Base-by-base conservation (phyloP, 768 basidiomycete species). In the Boletus huronensis region DNA sequence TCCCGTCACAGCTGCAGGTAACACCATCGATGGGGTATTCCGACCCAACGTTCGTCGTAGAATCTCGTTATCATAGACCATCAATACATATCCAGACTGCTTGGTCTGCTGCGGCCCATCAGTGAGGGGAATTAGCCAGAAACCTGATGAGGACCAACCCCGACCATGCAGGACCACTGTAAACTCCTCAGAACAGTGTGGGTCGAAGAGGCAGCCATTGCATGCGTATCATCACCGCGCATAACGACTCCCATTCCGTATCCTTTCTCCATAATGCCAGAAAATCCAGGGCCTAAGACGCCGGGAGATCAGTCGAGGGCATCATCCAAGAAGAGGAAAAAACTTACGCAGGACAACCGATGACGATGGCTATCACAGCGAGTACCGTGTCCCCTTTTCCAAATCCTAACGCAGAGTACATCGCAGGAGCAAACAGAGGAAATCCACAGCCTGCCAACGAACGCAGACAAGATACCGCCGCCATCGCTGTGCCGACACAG, bases 361-460 rank as follows among this genome's bases (percentile, higher is more conserved):
- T 67, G 1, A 67, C 77, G 50, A 90, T 80, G 2, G 84, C 75
- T 2, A 79, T 58, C 9, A 64, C 76, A 0, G 87, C 87, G 6
- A 91, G 74, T 3, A 90, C 74, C 0, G 87, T 85, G 57, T 83
- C 70, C 8, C 85, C 86, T 55, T 83, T 85, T 0, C 88, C 89
- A 52, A 84, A 86, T 4, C 87, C 89, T 0, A 90, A 72, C 14
- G 73, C 71, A 1, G 73, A 66, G 68, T 80, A 90, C 82, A 90
- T 86, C 35, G 78, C 73, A 19, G 85, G 82, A 3, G 83, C 86
- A 59, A 91, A 91, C n/a, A 91, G 70, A 2, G 89, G 90, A 64
- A 92, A 90, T 1, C 78, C 82, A 50, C 88, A 90, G 0, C 89
- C 89, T 1, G 82, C 80, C 0, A 88, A 51, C 0, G 84, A 82